Evolutionary conservation across 2,329 filamentous ascomycete genomes (phyloP).

Genomic region (Cordyceps cicadae): DNA sequence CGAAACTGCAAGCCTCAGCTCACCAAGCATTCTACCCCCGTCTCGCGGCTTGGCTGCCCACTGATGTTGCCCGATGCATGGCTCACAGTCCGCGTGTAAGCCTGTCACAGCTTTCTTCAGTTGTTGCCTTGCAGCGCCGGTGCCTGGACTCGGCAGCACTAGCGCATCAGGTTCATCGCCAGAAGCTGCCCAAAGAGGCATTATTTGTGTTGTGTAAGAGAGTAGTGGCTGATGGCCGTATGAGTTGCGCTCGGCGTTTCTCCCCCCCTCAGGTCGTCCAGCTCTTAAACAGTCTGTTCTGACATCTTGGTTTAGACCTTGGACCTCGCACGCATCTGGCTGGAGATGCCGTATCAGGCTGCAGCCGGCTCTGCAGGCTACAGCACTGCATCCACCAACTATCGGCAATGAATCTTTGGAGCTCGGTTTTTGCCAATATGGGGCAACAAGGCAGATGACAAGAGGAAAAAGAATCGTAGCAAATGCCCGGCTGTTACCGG

Average conservation of each 20-base stretch:
- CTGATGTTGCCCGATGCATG: background rate
- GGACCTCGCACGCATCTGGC: background rate
- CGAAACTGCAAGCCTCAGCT: background rate
- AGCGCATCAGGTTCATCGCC: conserved; percentile 3
- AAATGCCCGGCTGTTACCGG: background rate
- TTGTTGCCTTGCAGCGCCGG: background rate
- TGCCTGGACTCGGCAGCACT: background rate
- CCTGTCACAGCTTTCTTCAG: background rate
- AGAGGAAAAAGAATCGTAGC: background rate
- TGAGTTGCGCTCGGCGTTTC: background rate
- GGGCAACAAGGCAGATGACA: background rate
- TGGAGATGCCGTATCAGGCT: background rate
- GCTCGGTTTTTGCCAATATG: background rate
- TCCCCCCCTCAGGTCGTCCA: background rate
- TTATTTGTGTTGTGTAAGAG: background rate
- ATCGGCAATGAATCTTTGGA: background rate
- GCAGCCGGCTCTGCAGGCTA: background rate
- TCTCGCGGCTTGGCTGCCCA: background rate
- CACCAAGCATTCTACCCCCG: background rate
- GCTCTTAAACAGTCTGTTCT: background rate
- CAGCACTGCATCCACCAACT: background rate
- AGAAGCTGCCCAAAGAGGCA: conserved; percentile 3
- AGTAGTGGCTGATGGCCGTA: background rate
- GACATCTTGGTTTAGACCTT: background rate
- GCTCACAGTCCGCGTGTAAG: background rate